Conservation (phyloP, 2,329 filamentous ascomycete species). For the Ophiosphaerella narmari region DNA sequence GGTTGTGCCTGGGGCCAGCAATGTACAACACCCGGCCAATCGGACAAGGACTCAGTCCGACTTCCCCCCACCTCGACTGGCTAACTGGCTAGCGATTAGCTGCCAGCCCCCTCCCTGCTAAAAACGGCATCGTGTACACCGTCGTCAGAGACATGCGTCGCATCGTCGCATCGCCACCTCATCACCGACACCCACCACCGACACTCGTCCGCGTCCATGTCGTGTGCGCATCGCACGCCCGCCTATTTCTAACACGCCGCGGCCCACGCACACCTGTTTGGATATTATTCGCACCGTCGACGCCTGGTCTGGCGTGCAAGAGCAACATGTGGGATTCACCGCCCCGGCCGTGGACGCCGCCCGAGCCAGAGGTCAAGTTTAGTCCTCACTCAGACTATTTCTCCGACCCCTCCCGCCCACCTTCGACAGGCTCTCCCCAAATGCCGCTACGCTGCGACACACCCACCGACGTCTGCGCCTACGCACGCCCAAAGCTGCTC, state of each 20-base stretch:
- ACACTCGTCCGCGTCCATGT: too few relatives aligned
- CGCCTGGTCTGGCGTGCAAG: neutral
- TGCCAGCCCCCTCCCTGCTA: conserved; percentile 6
- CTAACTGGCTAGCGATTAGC: neutral
- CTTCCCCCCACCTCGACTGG: neutral
- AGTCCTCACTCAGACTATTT: conserved; percentile 25
- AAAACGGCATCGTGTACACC: conserved; percentile 2
- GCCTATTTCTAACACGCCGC: too few relatives aligned
- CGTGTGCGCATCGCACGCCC: too few relatives aligned
- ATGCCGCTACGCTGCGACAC: conserved; percentile 14
- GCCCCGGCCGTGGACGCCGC: conserved; percentile 38
- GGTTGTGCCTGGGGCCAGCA: conserved; percentile 13
- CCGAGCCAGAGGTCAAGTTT: conserved; percentile 25
- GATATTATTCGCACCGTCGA: too few relatives aligned
- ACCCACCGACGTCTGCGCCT: conserved; percentile 12
- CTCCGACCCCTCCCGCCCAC: conserved; percentile 20
- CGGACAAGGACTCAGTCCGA: conserved; percentile 8
- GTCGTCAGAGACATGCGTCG: conserved; percentile 14
- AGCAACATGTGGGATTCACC: conserved; percentile 25
- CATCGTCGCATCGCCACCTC: conserved; percentile 9
- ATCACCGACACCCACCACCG: neutral
- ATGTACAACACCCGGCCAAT: conserved; percentile 17
- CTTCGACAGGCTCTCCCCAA: conserved; percentile 13
- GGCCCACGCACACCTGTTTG: too few relatives aligned
- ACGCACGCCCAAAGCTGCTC: conserved; percentile 19